A percentile compares a stretch with the other conserved stretches of the same genome.
phyloP scores from a whole-genome alignment of 106 monocot species.

The Apostasia shenzhenica region DNA sequence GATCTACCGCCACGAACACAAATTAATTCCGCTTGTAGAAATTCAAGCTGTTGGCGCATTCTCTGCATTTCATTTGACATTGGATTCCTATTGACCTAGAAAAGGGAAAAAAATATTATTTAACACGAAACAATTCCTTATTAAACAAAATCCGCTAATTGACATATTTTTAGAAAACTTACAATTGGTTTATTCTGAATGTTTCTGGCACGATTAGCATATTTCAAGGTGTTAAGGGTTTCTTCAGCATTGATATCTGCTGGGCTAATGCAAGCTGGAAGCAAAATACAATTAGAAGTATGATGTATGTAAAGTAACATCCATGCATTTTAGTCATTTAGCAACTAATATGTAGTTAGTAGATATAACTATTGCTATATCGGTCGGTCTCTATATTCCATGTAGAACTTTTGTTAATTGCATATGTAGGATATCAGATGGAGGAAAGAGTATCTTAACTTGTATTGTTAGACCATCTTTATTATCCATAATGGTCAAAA shows the following conservation, averaged over 20 bases:
- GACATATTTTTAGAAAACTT: conserved; percentile 10
- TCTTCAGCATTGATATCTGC: conserved; percentile 99
- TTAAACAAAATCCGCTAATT: background rate
- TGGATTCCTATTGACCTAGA: conserved; percentile 91
- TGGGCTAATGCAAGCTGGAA: conserved; percentile 95
- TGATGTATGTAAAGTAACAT: background rate
- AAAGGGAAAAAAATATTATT: conserved; percentile 3
- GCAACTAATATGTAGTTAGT: too few species aligned
- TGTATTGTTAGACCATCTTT: too few species aligned
- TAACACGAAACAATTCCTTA: background rate
- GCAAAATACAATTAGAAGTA: background rate
- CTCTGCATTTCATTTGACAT: conserved; percentile 88
- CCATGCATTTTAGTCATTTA: too few species aligned
- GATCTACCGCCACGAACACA: conserved; percentile 62
- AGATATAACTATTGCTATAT: too few species aligned
- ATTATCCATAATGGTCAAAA: too few species aligned
- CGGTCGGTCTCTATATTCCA: too few species aligned
- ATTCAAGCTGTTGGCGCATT: conserved; percentile 91
- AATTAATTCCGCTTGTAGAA: conserved; percentile 84
- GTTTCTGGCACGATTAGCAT: conserved; percentile 98
- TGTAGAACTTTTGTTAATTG: too few species aligned
- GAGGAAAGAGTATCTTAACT: too few species aligned
- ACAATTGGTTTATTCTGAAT: conserved; percentile 97
- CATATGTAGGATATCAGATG: too few species aligned
- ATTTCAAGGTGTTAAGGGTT: conserved; percentile 95